A percentile compares a stretch with the other conserved stretches of the same genome.
These are phyloP conservation scores for Orbilia javanica DNA, from an alignment of 2,329 filamentous ascomycete genomes.

Conservation along the genomic window DNA sequence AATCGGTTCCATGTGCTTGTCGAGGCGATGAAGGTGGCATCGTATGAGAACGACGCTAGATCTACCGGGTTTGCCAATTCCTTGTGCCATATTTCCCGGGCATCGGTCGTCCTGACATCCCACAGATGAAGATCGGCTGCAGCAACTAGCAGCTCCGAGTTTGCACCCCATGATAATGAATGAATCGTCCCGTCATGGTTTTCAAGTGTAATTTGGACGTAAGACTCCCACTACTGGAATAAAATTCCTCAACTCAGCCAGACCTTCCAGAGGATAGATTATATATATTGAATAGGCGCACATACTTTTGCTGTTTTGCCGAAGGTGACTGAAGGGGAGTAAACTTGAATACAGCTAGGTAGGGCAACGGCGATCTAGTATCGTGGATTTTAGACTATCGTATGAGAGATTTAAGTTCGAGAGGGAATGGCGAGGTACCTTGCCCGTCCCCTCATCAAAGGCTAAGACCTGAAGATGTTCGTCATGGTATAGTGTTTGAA, in stretches of 20 bases:
- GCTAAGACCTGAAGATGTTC: slow-evolving; percentile 80
- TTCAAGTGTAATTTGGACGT: slow-evolving; percentile 71
- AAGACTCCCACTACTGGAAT: slow-evolving; percentile 72
- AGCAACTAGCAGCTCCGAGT: slow-evolving; percentile 85
- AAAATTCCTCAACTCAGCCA: slow-evolving; percentile 49
- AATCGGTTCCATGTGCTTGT: slow-evolving; percentile 82
- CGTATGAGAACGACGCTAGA: slow-evolving; percentile 83
- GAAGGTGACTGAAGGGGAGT: slow-evolving; percentile 34
- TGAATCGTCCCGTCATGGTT: slow-evolving; percentile 67
- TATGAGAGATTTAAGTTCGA: slow-evolving; percentile 70
- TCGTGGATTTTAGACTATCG: slow-evolving; percentile 7
- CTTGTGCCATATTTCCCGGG: slow-evolving; percentile 78
- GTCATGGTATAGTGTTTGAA: slow-evolving; percentile 93
- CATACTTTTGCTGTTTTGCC: slow-evolving; percentile 44
- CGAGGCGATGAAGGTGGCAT: slow-evolving; percentile 87
- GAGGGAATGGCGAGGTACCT: slow-evolving; percentile 73
- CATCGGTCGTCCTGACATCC: slow-evolving; percentile 62
- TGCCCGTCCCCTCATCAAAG: slow-evolving; percentile 84
- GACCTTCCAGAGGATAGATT: neutral
- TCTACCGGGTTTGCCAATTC: slow-evolving; percentile 79
- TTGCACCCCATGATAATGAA: slow-evolving; percentile 86
- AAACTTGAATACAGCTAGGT: slow-evolving; percentile 51
- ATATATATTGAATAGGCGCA: slow-evolving; percentile 7
- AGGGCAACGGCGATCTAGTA: slow-evolving; percentile 28
- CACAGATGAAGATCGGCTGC: slow-evolving; percentile 79